Conservation (phyloP, 2,329 filamentous ascomycete genomes). For the Ilyonectria destructans region DNA sequence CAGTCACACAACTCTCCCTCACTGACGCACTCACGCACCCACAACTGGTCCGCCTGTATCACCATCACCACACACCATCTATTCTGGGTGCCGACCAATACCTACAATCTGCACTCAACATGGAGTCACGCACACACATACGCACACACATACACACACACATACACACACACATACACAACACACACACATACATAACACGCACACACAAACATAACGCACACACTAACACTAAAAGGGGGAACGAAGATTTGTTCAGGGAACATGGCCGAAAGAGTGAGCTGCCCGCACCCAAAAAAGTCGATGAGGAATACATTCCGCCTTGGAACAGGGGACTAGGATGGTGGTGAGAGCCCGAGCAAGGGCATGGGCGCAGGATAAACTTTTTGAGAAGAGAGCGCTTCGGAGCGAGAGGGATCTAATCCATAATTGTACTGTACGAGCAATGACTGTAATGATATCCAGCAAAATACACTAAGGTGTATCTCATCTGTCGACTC, state of each 20-base stretch:
- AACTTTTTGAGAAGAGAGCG: slow-evolving; percentile 1
- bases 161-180: slow-evolving; percentile 12
- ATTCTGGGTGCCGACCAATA: neutral
- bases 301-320: slow-evolving; percentile 30
- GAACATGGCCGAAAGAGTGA: slow-evolving; percentile 23
- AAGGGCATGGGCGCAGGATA: slow-evolving; percentile 12
- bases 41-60: neutral
- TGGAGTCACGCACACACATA: slow-evolving; percentile 6
- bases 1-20: slow-evolving; percentile 10
- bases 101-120: slow-evolving; percentile 6
- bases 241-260: neutral
- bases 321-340: slow-evolving; percentile 19
- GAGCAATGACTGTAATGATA: slow-evolving; percentile 30
- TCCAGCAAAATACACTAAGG: slow-evolving; percentile 5
- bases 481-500: neutral
- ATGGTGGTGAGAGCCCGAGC: slow-evolving; percentile 8
- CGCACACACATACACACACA: slow-evolving; percentile 6
- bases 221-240: slow-evolving; percentile 7
- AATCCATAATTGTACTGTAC: slow-evolving; percentile 30
- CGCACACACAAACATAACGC: slow-evolving; percentile 13
- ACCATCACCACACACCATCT: slow-evolving; percentile 7
- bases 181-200: slow-evolving; percentile 3
- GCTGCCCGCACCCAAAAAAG: slow-evolving; percentile 12
- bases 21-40: slow-evolving; percentile 8
- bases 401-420: slow-evolving; percentile 14